phyloP scores from a whole-genome alignment of 371 early-diverging fungal genomes.

The Mucor saturninus region DNA sequence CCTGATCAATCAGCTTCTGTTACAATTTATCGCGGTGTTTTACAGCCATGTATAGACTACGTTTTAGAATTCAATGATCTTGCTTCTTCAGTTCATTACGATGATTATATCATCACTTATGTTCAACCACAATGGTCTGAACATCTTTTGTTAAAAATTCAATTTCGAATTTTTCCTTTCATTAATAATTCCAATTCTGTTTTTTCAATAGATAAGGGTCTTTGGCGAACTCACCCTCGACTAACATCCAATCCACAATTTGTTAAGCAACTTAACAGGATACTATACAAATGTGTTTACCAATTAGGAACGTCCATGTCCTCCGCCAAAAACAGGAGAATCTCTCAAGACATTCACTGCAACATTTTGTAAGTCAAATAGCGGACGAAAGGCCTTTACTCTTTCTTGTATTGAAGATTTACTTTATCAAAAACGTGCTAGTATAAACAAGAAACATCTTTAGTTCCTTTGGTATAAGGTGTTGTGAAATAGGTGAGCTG shows the following conservation, averaged over 20 bases:
- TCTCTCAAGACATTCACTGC: too few relatives aligned
- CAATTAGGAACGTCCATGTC: too few relatives aligned
- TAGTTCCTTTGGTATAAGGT: conserved; percentile 4
- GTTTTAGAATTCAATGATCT: conserved; percentile 3
- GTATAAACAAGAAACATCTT: neutral
- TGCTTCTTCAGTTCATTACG: neutral
- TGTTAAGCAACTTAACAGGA: too few relatives aligned
- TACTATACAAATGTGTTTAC: too few relatives aligned
- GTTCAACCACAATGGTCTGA: conserved; percentile 17
- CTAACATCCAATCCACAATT: neutral
- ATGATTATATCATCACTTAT: neutral
- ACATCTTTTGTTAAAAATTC: conserved; percentile 1
- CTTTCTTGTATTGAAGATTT: too few relatives aligned
- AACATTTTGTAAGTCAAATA: too few relatives aligned
- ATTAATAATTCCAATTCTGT: neutral
- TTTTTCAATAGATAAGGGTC: conserved; percentile 8
- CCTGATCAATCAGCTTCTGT: neutral
- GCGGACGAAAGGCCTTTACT: too few relatives aligned
- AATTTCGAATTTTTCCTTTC: neutral
- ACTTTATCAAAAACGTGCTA: neutral
- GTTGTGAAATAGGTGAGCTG: conserved; percentile 8
- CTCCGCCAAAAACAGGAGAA: too few relatives aligned
- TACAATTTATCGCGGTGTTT: conserved; percentile 7
- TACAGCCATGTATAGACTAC: conserved; percentile 15
- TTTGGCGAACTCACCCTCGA: conserved; percentile 20